Evolutionary conservation across 225 moss, liverwort and hornwort genomes (phyloP).

Genomic region (Physcomitrium patens): DNA sequence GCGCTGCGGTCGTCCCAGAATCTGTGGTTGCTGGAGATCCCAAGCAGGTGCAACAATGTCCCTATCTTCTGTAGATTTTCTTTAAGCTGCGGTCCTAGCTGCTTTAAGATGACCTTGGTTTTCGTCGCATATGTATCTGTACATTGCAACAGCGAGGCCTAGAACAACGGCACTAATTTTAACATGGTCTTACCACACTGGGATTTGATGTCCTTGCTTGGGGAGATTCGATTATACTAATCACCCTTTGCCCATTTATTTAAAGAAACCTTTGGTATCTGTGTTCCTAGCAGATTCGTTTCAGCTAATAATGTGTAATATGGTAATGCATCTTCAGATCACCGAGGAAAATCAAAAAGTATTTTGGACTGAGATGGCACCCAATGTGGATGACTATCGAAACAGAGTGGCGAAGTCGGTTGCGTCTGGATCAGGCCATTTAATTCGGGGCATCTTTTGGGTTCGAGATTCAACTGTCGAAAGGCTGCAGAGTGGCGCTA

Average conservation of each 20-base stretch:
- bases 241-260: no score
- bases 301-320: background rate
- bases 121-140: no score
- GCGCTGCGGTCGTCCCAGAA: conserved; percentile 36
- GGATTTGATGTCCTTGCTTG: no score
- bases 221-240: no score
- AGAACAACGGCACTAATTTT: no score
- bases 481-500: conserved; percentile 53
- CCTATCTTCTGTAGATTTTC: background rate
- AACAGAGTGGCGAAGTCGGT: conserved; percentile 65
- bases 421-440: conserved; percentile 67
- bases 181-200: no score
- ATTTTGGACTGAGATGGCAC: conserved; percentile 67
- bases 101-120: no score
- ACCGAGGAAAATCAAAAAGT: conserved; percentile 37
- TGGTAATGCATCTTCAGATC: conserved; percentile 20
- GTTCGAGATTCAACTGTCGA: conserved; percentile 64
- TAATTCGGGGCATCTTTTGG: conserved; percentile 86
- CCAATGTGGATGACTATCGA: conserved; percentile 81
- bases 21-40: conserved; percentile 36
- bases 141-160: no score
- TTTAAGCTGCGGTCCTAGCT: no score
- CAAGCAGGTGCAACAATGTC: conserved; percentile 23
- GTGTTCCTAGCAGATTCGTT: background rate
- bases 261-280: no score